Percentiles rank a stretch among this genome's conserved stretches.
Evolutionary conservation across 306 rosid genomes (phyloP).

Genomic region (Neltuma alba): DNA sequence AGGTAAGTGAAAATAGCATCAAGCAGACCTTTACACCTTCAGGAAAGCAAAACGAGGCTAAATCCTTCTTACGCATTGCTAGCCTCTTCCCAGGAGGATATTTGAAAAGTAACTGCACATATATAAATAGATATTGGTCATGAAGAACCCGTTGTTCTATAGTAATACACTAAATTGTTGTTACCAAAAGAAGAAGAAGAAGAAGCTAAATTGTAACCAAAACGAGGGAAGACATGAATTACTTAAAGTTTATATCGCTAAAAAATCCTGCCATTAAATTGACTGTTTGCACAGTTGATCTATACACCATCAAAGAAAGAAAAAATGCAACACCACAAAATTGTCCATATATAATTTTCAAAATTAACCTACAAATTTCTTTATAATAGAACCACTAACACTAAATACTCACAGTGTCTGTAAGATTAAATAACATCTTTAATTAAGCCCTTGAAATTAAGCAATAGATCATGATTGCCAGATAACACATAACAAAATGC

Average conservation of each 20-base stretch:
- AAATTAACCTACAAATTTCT: too few relatives aligned
- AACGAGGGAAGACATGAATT: slow-evolving; percentile 16
- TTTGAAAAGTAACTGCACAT: slow-evolving; percentile 75
- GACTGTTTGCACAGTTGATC: slow-evolving; percentile 7
- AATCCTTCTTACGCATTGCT: slow-evolving; percentile 69
- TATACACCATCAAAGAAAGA: slow-evolving; percentile 33
- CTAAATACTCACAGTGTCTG: too few relatives aligned
- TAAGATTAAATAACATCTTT: too few relatives aligned
- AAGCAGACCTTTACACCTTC: slow-evolving; percentile 81
- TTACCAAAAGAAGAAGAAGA: neutral
- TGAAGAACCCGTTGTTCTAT: slow-evolving; percentile 17
- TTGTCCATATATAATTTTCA: too few relatives aligned
- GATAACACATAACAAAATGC: neutral
- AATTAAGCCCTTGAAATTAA: neutral
- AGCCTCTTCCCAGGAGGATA: slow-evolving; percentile 85
- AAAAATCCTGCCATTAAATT: slow-evolving; percentile 20
- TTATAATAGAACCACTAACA: too few relatives aligned
- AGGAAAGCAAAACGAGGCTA: slow-evolving; percentile 91
- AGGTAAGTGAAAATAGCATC: slow-evolving; percentile 24
- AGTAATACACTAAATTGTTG: slow-evolving; percentile 17
- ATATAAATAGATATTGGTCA: slow-evolving; percentile 36
- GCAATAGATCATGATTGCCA: neutral
- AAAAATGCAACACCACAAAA: slow-evolving; percentile 12
- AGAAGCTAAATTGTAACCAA: slow-evolving; percentile 7
- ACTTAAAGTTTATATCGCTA: neutral